Evolutionary conservation across 352 stramenopile genomes (phyloP), one percentile per base, ranked within the genome.

Genomic region (Thalassiosira livingstoniorum): DNA sequence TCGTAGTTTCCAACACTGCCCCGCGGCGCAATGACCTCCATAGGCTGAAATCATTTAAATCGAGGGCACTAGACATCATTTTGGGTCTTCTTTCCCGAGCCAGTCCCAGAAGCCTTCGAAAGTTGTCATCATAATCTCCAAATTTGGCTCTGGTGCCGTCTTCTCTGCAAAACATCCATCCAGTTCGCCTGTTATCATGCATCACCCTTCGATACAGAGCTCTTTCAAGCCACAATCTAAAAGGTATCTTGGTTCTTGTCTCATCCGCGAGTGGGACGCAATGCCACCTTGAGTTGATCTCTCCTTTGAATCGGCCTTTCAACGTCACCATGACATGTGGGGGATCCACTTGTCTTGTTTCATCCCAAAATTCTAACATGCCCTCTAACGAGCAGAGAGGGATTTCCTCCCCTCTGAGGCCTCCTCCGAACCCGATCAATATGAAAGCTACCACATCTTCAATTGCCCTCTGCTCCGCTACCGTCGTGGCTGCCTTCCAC

Each of bases 321-420:
- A 80, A 29, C 5, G 72, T 74, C 2, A 80, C 35, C 61, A 80
- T 67, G 11, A 73, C 66, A 21, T 80, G 62, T 23, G 61, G 51
- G 31, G 13, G 25, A 2, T 43, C 34, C 34, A 45, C 31, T 15
- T 10, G 4, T 35, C 11, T 58, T 7, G 72, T 74, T 23, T 74
- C 61, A 7, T 71, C 37, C 72, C 72, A 80, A 34, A 80, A 80
- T 7, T 64, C 13, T 21, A 55, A 57, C 11, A 80, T 21, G 7
- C 72, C 61, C 13, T 78, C 57, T 31, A 78, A 35, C 4, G 32
- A n/a, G 1, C 57, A n/a, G 23, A 78, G 45, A 21, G 54, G 70
- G n/a, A 78, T 58, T 42, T 78, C 70, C 58, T 78, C 70, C 18
- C 57, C 70, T 53, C 70, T 2, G 25, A 78, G 70, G 2, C 23